These are phyloP conservation scores for Paramecium primaurelia DNA, from an alignment of 73 alveolate genomes.

Conservation along the genomic window DNA sequence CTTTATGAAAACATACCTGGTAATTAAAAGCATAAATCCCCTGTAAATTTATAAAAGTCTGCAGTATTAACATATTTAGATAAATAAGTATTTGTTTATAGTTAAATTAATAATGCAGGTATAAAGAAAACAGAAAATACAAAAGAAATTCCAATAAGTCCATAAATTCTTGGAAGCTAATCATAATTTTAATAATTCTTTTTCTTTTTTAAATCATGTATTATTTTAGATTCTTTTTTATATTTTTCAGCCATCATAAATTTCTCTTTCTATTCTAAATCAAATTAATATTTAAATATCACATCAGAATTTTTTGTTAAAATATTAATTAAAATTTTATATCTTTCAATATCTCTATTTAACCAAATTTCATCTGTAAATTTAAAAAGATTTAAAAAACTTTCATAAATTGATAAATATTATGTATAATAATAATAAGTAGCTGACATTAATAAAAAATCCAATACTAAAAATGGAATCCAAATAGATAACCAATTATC, in stretches of 20 bases:
- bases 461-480: neutral
- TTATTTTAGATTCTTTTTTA: neutral
- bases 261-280: conserved; percentile 14
- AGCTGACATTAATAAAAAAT: neutral
- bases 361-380: neutral
- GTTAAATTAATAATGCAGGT: neutral
- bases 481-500: neutral
- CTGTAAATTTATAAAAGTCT: neutral
- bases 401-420: neutral
- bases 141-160: neutral
- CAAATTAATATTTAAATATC: neutral
- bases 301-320: neutral
- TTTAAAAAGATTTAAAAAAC: neutral
- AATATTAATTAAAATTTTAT: neutral
- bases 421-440: neutral
- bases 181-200: neutral
- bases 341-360: neutral
- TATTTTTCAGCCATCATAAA: conserved; percentile 39
- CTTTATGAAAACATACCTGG: neutral
- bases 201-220: neutral
- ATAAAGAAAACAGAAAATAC: neutral
- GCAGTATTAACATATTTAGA: conserved; percentile 15
- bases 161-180: neutral
- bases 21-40: neutral
- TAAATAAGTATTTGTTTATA: neutral